Evolutionary conservation across 2,329 filamentous ascomycete genomes (phyloP), one percentile per base, ranked within the genome.

Genomic region (Colletotrichum sp.): DNA sequence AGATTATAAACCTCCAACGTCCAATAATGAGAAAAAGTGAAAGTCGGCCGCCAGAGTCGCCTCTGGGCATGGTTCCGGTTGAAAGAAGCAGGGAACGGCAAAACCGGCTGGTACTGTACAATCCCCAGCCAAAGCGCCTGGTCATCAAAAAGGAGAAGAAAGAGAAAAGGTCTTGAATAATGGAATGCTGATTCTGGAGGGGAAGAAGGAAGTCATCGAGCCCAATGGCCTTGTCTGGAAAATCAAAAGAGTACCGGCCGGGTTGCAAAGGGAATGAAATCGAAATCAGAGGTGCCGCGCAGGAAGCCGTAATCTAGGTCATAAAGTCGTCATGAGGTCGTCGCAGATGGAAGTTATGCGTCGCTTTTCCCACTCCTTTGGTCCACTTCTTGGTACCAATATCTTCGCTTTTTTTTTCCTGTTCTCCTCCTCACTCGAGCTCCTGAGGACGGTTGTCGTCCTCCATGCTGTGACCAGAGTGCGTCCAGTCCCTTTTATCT

Each of bases 401-500:
- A 60, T 69, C 48, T 26, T 43, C 8, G 69, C 32, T 67, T 43
- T 32, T 28, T 15, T 43, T 30, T 61, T 15, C 52, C 52, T 16
- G 21, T 21, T 28, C 52, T 10, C 52, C 21, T 24, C 24, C 52
- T 57, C 52, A 26, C 18, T 34, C 28, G 28, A 34, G 32, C 28
- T 61, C 28, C 58, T 7, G 32, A 61, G 7, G 8, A n/a, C 9
- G 58, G 10, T 32, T 34, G 12, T 26, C 28, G 32, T 34, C 10
- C 58, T n/a, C 18, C 28, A 32, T 34, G 10, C 32, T 61, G 28
- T 34, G 28, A n/a, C 18, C 58, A 32, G 80, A 83, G 84, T 85
- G 83, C 78, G 84, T 84, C 82, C 83, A 83, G 84, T 80, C 83
- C 79, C 80, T 76, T 83, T 75, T 83, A 83, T 82, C 67, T 69